Evolutionary conservation across 139 green algal species (phyloP), one percentile per base, ranked within the genome.

Genomic region (Haematococcus lacustris): DNA sequence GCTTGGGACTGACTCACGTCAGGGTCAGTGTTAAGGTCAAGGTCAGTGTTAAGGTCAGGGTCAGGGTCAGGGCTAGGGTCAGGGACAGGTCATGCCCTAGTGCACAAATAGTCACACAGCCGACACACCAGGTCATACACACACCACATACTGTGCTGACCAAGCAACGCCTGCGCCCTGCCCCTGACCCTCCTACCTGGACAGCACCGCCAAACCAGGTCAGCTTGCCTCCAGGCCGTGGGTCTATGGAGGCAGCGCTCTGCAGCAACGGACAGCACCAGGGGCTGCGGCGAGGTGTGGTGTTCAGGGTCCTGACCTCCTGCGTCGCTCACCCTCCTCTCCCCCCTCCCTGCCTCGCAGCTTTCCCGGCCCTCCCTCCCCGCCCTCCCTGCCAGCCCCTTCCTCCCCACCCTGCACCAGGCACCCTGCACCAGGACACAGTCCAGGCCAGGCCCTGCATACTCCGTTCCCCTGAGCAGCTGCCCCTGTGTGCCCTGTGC

Each of bases 201-300:
- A 92, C 80, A 34, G 73, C 79, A 28, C 87, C 87, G 23, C 81
- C 84, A 79, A 89, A 94, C 83, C 92, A 88, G 38, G 47, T 79
- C 60, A 94, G 89, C 5, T 32, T 30, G 9, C 90, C 89, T 3
- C 89, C 89, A 37, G 76, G 64, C 5, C 61, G 37, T 2, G 79
- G 75, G 57, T 87, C 75, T 26, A 88, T 51, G 23, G 59, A 73
- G 25, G 81, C 78, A 38, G 51, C 51, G 66, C 72, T 82, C 66
- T 84, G 78, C 32, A 79, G 32, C 4, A 71, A 38, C 30, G 13
- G 35, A 38, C 5, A 59, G 66, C 6, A 64, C 53, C 30, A 37
- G 28, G 4, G 38, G 38, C 6, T 37, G 9, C 38, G 4, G 32
- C 38, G 5, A 13, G 6, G 28, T 57, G 38, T 32, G 38, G 30